These are phyloP conservation scores for Laguncularia racemosa DNA, from an alignment of 345 rosid species.

Conservation along the genomic window DNA sequence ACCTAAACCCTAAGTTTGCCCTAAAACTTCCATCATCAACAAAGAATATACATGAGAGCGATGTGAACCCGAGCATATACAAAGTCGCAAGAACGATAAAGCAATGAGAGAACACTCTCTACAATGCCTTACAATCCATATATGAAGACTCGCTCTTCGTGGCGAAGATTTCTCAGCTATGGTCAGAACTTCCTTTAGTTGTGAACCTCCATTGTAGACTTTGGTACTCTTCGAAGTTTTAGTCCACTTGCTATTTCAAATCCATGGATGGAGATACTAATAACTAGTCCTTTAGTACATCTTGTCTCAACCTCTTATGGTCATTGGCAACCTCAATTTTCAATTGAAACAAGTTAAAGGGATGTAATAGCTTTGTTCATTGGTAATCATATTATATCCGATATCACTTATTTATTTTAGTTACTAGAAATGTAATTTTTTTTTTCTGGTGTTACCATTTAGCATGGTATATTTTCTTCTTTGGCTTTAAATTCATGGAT, in stretches of 20 bases:
- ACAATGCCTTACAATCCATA: slow-evolving; percentile 73
- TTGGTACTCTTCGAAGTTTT: slow-evolving; percentile 69
- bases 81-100: slow-evolving; percentile 72
- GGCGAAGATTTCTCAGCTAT: slow-evolving; percentile 69
- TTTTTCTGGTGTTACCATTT: not conserved
- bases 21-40: not conserved
- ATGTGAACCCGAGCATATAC: slow-evolving; percentile 63
- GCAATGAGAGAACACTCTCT: slow-evolving; percentile 57
- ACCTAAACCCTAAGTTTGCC: no score
- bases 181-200: slow-evolving; percentile 78
- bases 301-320: slow-evolving; percentile 60
- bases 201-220: slow-evolving; percentile 95
- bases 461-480: slow-evolving; percentile 1
- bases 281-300: slow-evolving; percentile 75
- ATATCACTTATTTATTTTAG: no score
- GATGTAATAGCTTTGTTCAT: no score
- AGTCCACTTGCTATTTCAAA: slow-evolving; percentile 83
- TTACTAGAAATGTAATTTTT: not conserved
- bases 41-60: slow-evolving; percentile 6
- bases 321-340: no score
- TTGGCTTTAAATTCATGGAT: slow-evolving; percentile 18
- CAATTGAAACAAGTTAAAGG: no score
- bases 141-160: slow-evolving; percentile 81
- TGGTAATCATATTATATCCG: no score
- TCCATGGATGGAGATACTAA: slow-evolving; percentile 94